These are phyloP conservation scores for Bocquillonia castaneifolia DNA, from an alignment of 441 rosid genomes.

Conservation along the genomic window DNA sequence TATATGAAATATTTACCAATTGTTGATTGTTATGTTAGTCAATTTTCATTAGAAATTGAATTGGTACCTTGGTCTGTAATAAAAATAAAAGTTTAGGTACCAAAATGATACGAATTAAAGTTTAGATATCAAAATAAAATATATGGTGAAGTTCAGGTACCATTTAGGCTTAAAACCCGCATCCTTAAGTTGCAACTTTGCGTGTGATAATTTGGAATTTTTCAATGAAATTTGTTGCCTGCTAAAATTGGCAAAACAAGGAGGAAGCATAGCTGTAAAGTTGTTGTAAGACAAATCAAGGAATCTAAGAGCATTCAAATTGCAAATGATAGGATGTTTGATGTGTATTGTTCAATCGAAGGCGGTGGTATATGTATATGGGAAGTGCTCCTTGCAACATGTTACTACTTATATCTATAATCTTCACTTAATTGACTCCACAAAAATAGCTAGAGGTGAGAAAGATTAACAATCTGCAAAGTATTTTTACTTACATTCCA, in stretches of 20 bases:
- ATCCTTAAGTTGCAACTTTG: background rate
- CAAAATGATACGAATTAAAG: too few relatives aligned
- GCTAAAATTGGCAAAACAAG: constrained; percentile 13
- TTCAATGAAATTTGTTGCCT: constrained; percentile 3
- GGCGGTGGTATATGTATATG: constrained; percentile 8
- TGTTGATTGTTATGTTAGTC: too few relatives aligned
- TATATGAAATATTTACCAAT: too few relatives aligned
- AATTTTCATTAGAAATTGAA: too few relatives aligned
- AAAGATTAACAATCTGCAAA: background rate
- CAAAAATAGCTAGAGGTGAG: background rate
- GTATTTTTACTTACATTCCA: constrained; percentile 1
- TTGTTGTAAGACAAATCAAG: constrained; percentile 13
- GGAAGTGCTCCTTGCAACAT: constrained; percentile 14
- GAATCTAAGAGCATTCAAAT: background rate
- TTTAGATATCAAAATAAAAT: too few relatives aligned
- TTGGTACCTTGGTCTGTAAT: too few relatives aligned
- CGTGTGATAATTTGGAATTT: background rate
- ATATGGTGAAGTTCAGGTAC: too few relatives aligned
- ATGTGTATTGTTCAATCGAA: constrained; percentile 2
- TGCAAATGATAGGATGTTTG: constrained; percentile 4
- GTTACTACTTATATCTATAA: constrained; percentile 13
- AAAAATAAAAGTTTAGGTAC: too few relatives aligned
- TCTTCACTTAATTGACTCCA: background rate
- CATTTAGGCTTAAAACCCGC: too few relatives aligned
- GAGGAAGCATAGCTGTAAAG: constrained; percentile 12